These are phyloP conservation scores for Lophiotrema nucula DNA, from an alignment of 495 filamentous ascomycete genomes.

Conservation along the genomic window DNA sequence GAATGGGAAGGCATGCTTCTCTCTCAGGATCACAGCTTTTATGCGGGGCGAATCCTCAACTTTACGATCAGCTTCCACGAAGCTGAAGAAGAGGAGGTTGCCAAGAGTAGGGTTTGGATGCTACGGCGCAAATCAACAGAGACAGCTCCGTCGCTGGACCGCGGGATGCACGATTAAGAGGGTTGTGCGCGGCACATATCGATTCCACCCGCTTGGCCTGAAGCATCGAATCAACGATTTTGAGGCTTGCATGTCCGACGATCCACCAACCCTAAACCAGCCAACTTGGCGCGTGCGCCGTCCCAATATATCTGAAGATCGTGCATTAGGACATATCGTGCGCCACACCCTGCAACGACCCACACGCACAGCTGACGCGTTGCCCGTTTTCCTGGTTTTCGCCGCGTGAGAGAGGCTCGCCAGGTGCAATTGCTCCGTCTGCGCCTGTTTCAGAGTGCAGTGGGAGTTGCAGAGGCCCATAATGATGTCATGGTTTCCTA, in stretches of 20 bases:
- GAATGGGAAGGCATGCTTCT: slow-evolving; percentile 12
- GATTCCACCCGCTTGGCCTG: no score
- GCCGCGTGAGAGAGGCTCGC: neutral
- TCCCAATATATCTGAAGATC: no score
- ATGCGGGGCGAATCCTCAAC: neutral
- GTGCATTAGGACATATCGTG: no score
- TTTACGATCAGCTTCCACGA: slow-evolving; percentile 14
- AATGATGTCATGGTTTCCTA: slow-evolving; percentile 7
- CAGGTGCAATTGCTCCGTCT: neutral
- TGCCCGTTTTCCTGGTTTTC: slow-evolving; percentile 1
- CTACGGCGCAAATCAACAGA: neutral
- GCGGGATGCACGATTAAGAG: no score
- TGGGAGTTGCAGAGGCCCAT: neutral
- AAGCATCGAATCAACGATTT: no score
- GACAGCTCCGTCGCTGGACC: no score
- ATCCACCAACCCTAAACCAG: no score
- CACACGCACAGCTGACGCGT: slow-evolving; percentile 4
- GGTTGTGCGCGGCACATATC: no score
- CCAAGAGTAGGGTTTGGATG: neutral
- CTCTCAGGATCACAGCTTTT: neutral
- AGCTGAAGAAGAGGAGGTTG: slow-evolving; percentile 10
- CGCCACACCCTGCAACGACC: no score
- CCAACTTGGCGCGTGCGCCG: no score
- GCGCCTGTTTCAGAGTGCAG: neutral
- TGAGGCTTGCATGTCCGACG: no score